phyloP scores from a whole-genome alignment of 2,329 filamentous ascomycete genomes.

The Fusarium acutatum region DNA sequence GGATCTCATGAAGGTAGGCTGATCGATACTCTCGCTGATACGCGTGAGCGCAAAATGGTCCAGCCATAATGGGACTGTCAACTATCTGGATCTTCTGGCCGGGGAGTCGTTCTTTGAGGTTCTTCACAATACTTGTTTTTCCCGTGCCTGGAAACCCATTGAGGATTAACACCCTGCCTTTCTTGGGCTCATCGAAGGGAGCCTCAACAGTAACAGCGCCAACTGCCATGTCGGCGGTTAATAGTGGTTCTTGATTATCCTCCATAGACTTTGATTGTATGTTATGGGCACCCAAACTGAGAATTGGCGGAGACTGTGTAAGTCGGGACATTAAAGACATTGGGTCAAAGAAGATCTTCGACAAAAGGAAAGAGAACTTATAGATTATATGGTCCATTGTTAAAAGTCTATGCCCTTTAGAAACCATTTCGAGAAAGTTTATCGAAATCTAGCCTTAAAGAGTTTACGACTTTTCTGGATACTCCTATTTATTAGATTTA shows the following conservation, averaged over 20 bases:
- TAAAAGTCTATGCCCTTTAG: not conserved
- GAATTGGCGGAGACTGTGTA: not conserved
- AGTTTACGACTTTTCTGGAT: not conserved
- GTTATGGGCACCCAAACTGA: not conserved
- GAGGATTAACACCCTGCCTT: constrained; percentile 20
- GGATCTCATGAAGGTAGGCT: constrained; percentile 18
- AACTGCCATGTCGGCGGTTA: not conserved
- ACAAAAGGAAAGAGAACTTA: not conserved
- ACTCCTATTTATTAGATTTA: not conserved
- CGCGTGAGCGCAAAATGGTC: not conserved
- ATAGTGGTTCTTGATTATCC: not conserved
- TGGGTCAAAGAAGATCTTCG: not conserved
- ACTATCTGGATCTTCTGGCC: not conserved
- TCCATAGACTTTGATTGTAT: not conserved
- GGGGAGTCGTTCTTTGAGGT: not conserved
- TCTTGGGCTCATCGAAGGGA: not conserved
- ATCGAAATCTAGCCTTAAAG: not conserved
- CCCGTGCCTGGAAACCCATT: constrained; percentile 6
- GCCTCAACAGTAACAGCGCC: not conserved
- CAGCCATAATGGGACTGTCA: constrained; percentile 13
- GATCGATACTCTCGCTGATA: not conserved
- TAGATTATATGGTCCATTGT: not conserved
- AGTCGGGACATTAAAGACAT: not conserved
- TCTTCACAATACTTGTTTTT: not conserved
- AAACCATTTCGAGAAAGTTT: not conserved